Evolutionary conservation across 106 monocot species (phyloP), one percentile per base, ranked within the genome.

Genomic region (Dendrobium officinale): DNA sequence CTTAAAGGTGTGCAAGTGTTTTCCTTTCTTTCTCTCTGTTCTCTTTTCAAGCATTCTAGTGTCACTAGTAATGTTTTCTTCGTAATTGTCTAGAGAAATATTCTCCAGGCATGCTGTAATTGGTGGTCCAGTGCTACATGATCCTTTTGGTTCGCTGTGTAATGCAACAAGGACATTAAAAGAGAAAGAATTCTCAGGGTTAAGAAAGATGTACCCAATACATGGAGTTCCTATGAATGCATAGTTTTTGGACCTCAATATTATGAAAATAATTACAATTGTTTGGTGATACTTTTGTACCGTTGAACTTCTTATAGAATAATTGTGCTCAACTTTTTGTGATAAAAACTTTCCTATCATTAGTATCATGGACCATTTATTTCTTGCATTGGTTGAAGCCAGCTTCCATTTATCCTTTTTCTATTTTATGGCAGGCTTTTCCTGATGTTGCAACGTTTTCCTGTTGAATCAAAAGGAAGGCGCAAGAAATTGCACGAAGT

Each of bases 401-500:
- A 24, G 42, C 5, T 49, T 49, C 48, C n/a, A 2, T 27, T 42
- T 17, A 19, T 4, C 10, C 76, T 75, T 77, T 29, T 70, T 41
- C 74, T n/a, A 19, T 43, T 61, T 67, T 37, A 18, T 85, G 4
- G 61, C 61, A 98, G 98, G 80, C 92, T 98, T 55, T 98, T 98
- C 68, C 78, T 95, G 16, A 98, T 98, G 98, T 92, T 98, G 83
- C 86, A 87, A 81, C 85, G 89, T 29, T 94, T 98, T 79, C 98
- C 94, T 80, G 92, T 92, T 78, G 94, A 94, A 85, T 98, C 98
- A 41, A 98, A 89, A 89, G 98, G 98, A 55, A 87, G 94, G 73
- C 86, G 88, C 44, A 98, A 98, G 47, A 98, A 98, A 77, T 80
- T 98, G 59, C 90, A 98, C 44, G 98, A 98, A 95, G 98, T 98